phyloP scores from a whole-genome alignment of 1,139 yeast species.

The Nakaseomyces bracarensis region DNA sequence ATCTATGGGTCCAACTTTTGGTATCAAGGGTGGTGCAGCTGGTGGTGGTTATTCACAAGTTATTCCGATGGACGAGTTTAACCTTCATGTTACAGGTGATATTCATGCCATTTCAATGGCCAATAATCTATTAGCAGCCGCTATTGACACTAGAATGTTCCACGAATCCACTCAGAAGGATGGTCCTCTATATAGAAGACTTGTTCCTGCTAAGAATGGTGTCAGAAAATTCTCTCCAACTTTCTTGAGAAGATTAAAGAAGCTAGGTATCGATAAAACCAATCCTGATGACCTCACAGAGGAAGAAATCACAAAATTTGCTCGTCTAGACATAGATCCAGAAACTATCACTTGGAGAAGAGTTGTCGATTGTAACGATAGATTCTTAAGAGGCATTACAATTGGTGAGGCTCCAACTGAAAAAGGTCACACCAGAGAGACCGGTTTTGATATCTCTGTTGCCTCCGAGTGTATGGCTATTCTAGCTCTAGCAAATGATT shows the following conservation, averaged over 20 bases:
- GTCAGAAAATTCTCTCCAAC: slow-evolving; percentile 55
- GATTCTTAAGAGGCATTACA: slow-evolving; percentile 67
- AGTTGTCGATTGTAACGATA: slow-evolving; percentile 74
- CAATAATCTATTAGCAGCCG: slow-evolving; percentile 71
- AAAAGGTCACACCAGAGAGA: slow-evolving; percentile 59
- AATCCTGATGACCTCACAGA: slow-evolving; percentile 60
- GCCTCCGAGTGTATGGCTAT: slow-evolving; percentile 81
- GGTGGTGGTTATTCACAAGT: slow-evolving; percentile 85
- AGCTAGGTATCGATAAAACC: slow-evolving; percentile 56
- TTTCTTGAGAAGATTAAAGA: slow-evolving; percentile 54
- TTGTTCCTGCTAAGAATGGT: slow-evolving; percentile 66
- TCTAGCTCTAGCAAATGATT: slow-evolving; percentile 58
- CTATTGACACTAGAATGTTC: slow-evolving; percentile 76
- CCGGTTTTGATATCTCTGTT: slow-evolving; percentile 77
- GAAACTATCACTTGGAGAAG: slow-evolving; percentile 66
- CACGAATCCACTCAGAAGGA: slow-evolving; percentile 68
- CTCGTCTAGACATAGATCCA: slow-evolving; percentile 63
- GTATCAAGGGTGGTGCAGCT: slow-evolving; percentile 85
- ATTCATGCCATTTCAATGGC: slow-evolving; percentile 79
- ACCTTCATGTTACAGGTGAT: slow-evolving; percentile 79
- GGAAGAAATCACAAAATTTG: slow-evolving; percentile 57
- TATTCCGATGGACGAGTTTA: slow-evolving; percentile 82
- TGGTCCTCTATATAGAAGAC: slow-evolving; percentile 55
- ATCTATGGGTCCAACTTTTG: slow-evolving; percentile 82
- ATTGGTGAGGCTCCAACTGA: slow-evolving; percentile 74